Evolutionary conservation across 495 filamentous ascomycete genomes (phyloP), one percentile per base, ranked within the genome.

Genomic region (Lasiosphaeria ovina): DNA sequence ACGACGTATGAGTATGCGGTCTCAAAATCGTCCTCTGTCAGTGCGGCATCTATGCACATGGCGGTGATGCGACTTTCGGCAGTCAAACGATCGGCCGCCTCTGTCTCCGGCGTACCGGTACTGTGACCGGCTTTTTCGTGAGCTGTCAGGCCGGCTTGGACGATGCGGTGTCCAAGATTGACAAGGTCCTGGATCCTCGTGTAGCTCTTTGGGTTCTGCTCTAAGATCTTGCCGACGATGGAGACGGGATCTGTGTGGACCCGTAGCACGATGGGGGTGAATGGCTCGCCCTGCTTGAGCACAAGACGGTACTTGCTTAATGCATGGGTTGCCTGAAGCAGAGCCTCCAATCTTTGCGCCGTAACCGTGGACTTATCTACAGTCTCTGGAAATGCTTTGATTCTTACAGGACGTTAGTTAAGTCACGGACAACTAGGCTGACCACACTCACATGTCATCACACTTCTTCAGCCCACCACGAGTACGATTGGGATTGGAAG

Each of bases 1-100:
- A 95, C 84, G 38, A 96, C 89, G 74, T 94, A 97, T 11, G 92
- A 96, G 74, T 98, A 98, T 31, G 95, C 95, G 1, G 95, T 98
- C 63, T 96, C 93, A 64, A 98, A 98, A 68, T 98, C 94, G 66
- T 94, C 85, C 69, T 93, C 90, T 5, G 79, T 76, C 1, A 98
- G 83, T 35, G 93, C 91, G 5, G 92, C 87, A 65, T 93, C 87
- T 48, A 98, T 88, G 65, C 93, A 93, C 84, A 96, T 91, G 54
- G 88, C 88, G 35, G 86, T 89, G 54, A 98, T 87, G 54, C 92
- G 85, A 35, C 84, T 82, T 68, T 89, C 85, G 12, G 82, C 72
- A 11, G 70, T 63, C 3, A 62, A 36, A 33, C 64, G 64, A 36
- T 76, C 68, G 38, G 64, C 69, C 14, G 65, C 38, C 35, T 77